These are phyloP conservation scores for Arabidopsis suecica DNA, from an alignment of 345 rosid species.

Conservation along the genomic window DNA sequence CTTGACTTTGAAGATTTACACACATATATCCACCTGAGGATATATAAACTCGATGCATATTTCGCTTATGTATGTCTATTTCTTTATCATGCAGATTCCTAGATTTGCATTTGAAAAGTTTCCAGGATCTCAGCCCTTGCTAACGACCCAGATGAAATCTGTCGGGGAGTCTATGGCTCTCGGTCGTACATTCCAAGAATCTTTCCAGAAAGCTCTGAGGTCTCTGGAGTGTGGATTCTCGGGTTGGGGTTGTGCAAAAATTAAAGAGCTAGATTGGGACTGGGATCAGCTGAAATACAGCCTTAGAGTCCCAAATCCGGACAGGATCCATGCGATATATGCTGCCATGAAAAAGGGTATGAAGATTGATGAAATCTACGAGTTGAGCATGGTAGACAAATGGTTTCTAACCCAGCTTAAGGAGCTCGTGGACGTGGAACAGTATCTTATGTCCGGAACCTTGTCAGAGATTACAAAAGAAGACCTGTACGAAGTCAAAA, in stretches of 20 bases:
- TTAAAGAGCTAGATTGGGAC: conserved; percentile 88
- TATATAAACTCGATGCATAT: neutral
- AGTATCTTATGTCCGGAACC: conserved; percentile 65
- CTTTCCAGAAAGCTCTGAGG: conserved; percentile 92
- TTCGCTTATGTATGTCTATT: neutral
- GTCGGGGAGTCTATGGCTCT: conserved; percentile 97
- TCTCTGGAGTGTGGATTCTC: conserved; percentile 83
- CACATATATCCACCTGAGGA: neutral
- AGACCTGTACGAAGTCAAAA: conserved; percentile 79
- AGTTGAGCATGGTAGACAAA: conserved; percentile 83
- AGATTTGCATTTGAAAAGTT: conserved; percentile 98
- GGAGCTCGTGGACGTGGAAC: conserved; percentile 90
- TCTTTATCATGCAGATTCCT: conserved; percentile 70
- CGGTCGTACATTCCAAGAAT: conserved; percentile 96
- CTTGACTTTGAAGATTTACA: neutral
- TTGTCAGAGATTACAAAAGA: conserved; percentile 77
- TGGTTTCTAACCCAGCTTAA: conserved; percentile 95
- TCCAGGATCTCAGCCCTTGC: conserved; percentile 88
- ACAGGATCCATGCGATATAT: conserved; percentile 81
- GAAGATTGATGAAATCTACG: conserved; percentile 83
- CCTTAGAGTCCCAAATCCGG: conserved; percentile 89
- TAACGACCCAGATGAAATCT: conserved; percentile 97
- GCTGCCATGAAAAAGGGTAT: conserved; percentile 98
- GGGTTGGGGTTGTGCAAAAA: conserved; percentile 88
- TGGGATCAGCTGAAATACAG: conserved; percentile 89